These are phyloP conservation scores for Pseudocercospora vitis DNA, from an alignment of 2,329 filamentous ascomycete genomes.

Conservation along the genomic window DNA sequence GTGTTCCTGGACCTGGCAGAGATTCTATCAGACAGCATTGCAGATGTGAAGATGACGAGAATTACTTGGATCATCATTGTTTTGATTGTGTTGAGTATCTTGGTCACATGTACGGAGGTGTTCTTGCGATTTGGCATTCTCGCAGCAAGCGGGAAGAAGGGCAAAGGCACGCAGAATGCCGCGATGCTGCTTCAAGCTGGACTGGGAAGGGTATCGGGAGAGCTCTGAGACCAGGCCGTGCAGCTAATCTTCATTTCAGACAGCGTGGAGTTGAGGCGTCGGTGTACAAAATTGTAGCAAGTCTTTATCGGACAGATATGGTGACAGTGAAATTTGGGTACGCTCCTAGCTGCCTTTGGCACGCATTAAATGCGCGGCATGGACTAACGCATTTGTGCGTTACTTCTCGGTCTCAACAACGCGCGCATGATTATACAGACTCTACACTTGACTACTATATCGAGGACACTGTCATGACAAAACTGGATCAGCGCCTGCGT, in stretches of 20 bases:
- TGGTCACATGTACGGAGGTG: constrained; percentile 88
- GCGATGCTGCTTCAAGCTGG: constrained; percentile 12
- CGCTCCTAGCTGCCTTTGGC: too few relatives aligned
- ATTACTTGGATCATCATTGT: constrained; percentile 99
- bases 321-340: too few relatives aligned
- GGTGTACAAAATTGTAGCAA: too few relatives aligned
- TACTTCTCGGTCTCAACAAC: too few relatives aligned
- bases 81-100: constrained; percentile 84
- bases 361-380: too few relatives aligned
- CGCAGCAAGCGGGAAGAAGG: constrained; percentile 26
- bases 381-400: too few relatives aligned
- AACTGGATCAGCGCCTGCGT: too few relatives aligned
- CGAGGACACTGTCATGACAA: too few relatives aligned
- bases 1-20: constrained; percentile 96
- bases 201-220: neutral
- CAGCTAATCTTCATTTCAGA: neutral
- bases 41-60: constrained; percentile 89
- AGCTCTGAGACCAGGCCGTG: neutral
- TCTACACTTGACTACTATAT: too few relatives aligned
- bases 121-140: constrained; percentile 80
- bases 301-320: too few relatives aligned
- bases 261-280: constrained; percentile 7
- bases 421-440: too few relatives aligned
- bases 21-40: constrained; percentile 87
- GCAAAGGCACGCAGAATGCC: constrained; percentile 14